These are phyloP conservation scores for Penicillium sp. DNA, from an alignment of 2,329 filamentous ascomycete genomes.

Conservation along the genomic window DNA sequence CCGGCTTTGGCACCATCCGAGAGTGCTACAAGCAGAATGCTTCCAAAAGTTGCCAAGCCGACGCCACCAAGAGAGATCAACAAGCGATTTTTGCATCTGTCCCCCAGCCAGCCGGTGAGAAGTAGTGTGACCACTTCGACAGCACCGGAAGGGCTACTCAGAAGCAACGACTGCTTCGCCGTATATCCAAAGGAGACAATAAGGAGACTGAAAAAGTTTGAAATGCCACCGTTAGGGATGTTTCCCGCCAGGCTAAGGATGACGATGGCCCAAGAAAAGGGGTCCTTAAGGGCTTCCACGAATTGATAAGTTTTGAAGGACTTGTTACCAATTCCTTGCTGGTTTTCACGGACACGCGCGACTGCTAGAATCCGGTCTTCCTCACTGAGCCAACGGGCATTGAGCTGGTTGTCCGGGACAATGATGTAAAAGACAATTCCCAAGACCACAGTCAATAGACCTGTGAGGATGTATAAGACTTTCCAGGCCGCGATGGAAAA, in stretches of 20 bases:
- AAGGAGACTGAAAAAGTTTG: constrained; percentile 37
- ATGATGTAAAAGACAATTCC: constrained; percentile 38
- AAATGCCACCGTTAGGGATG: constrained; percentile 35
- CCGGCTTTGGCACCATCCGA: not conserved
- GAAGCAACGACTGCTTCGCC: constrained; percentile 28
- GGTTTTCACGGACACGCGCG: constrained; percentile 34
- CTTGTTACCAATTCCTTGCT: constrained; percentile 32
- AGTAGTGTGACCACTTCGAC: constrained; percentile 30
- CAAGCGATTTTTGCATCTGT: not conserved
- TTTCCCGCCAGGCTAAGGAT: constrained; percentile 38
- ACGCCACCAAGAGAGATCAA: not conserved
- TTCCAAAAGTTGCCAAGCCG: not conserved
- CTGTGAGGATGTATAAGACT: constrained; percentile 36
- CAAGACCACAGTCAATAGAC: constrained; percentile 29
- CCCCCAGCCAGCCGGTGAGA: not conserved
- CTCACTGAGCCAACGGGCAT: constrained; percentile 28
- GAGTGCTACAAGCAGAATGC: not conserved
- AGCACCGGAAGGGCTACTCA: constrained; percentile 37
- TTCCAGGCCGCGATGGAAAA: constrained; percentile 32
- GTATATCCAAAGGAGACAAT: constrained; percentile 37
- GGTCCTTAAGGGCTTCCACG: constrained; percentile 31
- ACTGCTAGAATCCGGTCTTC: constrained; percentile 29
- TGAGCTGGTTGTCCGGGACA: constrained; percentile 33
- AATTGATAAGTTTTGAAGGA: constrained; percentile 34
- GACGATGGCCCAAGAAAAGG: constrained; percentile 31